phyloP scores from a whole-genome alignment of 768 basidiomycete species.

The Mycena leptocephala region DNA sequence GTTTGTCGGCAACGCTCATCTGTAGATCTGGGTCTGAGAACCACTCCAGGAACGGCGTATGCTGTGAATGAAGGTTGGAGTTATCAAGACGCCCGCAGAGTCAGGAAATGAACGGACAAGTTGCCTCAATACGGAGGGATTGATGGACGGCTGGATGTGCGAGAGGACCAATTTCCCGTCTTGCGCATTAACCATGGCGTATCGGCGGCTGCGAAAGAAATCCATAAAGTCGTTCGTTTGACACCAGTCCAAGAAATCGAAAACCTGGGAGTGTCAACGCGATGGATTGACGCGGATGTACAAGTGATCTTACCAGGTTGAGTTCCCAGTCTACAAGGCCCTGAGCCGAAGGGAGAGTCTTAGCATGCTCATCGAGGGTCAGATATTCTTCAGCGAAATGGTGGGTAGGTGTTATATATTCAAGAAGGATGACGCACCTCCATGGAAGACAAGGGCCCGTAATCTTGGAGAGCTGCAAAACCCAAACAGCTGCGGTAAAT shows the following conservation, averaged over 20 bases:
- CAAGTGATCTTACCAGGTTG: background rate
- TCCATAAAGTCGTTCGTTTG: background rate
- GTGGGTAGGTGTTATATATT: background rate
- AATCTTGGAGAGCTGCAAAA: conserved; percentile 6
- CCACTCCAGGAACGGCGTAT: background rate
- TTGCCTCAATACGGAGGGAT: background rate
- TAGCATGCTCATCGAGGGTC: conserved; percentile 1
- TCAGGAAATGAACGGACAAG: background rate
- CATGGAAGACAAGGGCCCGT: conserved; percentile 8
- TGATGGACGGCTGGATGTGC: background rate
- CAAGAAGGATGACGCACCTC: background rate
- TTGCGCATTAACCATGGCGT: background rate
- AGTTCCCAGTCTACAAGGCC: conserved; percentile 6
- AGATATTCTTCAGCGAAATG: background rate
- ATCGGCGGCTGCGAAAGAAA: background rate
- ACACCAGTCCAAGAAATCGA: background rate
- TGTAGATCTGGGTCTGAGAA: background rate
- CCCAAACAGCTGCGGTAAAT: conserved; percentile 18
- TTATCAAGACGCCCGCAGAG: too few relatives aligned
- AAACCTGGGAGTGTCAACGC: background rate
- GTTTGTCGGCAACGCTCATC: background rate
- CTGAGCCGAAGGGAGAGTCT: background rate
- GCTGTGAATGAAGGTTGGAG: background rate
- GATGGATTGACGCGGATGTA: too few relatives aligned
- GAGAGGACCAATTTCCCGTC: background rate